Evolutionary conservation across 805 yeast genomes (phyloP).

Genomic region (Starmerella davenportii): DNA sequence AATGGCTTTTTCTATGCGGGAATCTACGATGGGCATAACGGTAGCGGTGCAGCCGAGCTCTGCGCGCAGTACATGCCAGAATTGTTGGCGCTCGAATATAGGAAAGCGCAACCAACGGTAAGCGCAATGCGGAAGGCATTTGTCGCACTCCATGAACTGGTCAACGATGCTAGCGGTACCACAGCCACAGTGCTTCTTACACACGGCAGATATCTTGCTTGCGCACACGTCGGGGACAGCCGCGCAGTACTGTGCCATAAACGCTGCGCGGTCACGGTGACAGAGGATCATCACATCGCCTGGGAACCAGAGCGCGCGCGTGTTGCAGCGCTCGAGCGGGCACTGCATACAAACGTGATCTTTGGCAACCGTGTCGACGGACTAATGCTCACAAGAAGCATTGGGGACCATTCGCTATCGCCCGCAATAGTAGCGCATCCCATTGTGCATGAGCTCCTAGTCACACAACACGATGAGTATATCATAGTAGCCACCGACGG

Average conservation of each 20-base stretch:
- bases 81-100: background rate
- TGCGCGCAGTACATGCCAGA: slow-evolving; percentile 8
- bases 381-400: slow-evolving; percentile 63
- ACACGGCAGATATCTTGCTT: background rate
- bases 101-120: background rate
- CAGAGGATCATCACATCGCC: slow-evolving; percentile 9
- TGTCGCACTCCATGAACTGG: slow-evolving; percentile 1
- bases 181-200: slow-evolving; percentile 11
- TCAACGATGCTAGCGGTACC: slow-evolving; percentile 8
- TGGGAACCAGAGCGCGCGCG: slow-evolving; percentile 6
- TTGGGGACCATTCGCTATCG: slow-evolving; percentile 70
- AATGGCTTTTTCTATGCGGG: slow-evolving; percentile 8
- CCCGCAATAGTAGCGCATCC: slow-evolving; percentile 40
- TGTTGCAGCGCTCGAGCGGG: background rate
- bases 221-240: slow-evolving; percentile 14
- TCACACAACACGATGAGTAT: slow-evolving; percentile 39
- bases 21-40: slow-evolving; percentile 14
- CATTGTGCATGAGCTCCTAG: slow-evolving; percentile 54
- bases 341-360: background rate
- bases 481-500: slow-evolving; percentile 78
- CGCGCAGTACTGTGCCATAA: slow-evolving; percentile 5
- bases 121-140: slow-evolving; percentile 5
- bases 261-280: slow-evolving; percentile 1
- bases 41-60: slow-evolving; percentile 7
- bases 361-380: slow-evolving; percentile 39